Evolutionary conservation across 1,139 yeast genomes (phyloP).

Genomic region (Candida tetrigidarum): DNA sequence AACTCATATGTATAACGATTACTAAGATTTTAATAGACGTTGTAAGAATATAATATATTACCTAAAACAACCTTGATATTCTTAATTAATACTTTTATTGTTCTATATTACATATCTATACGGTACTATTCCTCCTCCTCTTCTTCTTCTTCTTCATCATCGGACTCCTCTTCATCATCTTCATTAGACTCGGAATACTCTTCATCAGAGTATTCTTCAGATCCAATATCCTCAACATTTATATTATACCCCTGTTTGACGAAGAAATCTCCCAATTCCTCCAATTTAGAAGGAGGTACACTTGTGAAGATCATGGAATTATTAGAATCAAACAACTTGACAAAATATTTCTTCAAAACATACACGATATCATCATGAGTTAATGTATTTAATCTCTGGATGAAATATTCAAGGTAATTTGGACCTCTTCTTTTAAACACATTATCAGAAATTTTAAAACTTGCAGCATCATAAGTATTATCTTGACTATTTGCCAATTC

Average conservation of each 20-base stretch:
- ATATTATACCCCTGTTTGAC: conserved; percentile 62
- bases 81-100: background rate
- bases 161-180: conserved; percentile 1
- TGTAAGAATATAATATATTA: background rate
- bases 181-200: conserved; percentile 11
- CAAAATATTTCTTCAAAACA: conserved; percentile 61
- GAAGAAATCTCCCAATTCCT: conserved; percentile 52
- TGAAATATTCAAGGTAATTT: conserved; percentile 52
- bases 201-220: conserved; percentile 22
- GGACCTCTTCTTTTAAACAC: conserved; percentile 74
- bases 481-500: conserved; percentile 69
- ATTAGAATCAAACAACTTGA: conserved; percentile 59
- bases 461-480: conserved; percentile 64
- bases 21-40: background rate
- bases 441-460: conserved; percentile 65
- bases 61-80: no score
- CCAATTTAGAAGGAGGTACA: conserved; percentile 69
- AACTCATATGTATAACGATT: background rate
- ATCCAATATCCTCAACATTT: conserved; percentile 53
- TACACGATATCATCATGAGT: conserved; percentile 59
- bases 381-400: conserved; percentile 54
- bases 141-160: conserved; percentile 1
- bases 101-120: background rate
- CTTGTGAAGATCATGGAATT: conserved; percentile 68
- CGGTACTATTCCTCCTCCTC: background rate